A percentile compares a stretch with the other conserved stretches of the same genome.
phyloP scores from a whole-genome alignment of 306 rosid species.

The Fragaria nilgerrensis region DNA sequence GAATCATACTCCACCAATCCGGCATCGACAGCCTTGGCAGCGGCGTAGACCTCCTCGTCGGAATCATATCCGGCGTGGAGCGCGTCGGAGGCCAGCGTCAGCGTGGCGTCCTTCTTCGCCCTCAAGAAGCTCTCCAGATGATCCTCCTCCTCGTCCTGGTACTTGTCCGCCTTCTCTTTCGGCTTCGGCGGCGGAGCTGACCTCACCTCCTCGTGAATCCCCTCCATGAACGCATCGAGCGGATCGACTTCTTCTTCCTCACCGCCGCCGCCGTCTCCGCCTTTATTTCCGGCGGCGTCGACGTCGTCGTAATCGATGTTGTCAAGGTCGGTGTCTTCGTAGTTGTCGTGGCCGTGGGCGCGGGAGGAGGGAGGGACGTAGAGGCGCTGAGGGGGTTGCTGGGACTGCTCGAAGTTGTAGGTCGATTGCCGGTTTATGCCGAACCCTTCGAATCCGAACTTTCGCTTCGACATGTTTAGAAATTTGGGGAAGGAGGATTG shows the following conservation, averaged over 20 bases:
- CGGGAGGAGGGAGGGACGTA: conserved; percentile 92
- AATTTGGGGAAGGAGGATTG: not conserved
- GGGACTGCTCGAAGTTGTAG: conserved; percentile 78
- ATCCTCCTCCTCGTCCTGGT: conserved; percentile 78
- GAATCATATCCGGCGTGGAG: conserved; percentile 87
- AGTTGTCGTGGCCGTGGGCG: conserved; percentile 62
- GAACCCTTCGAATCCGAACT: conserved; percentile 89
- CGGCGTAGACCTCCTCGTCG: conserved; percentile 98
- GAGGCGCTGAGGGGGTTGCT: conserved; percentile 76
- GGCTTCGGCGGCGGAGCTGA: conserved; percentile 70
- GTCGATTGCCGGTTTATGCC: conserved; percentile 88
- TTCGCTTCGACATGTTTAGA: conserved; percentile 78
- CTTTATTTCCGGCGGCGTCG: conserved; percentile 18
- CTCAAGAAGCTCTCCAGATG: conserved; percentile 85
- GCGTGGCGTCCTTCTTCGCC: conserved; percentile 85
- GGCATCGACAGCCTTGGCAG: conserved; percentile 94
- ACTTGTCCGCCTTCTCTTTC: conserved; percentile 71
- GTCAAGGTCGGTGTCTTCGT: conserved; percentile 79
- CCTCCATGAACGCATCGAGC: conserved; percentile 93
- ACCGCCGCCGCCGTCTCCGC: not conserved
- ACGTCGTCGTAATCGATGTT: conserved; percentile 66
- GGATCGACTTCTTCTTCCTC: conserved; percentile 72
- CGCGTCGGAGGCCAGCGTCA: conserved; percentile 87
- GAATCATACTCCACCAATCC: conserved; percentile 91
- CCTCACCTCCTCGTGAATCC: conserved; percentile 84